Base-by-base conservation (phyloP, 2,329 filamentous ascomycete genomes). In the Setomelanomma holmii region DNA sequence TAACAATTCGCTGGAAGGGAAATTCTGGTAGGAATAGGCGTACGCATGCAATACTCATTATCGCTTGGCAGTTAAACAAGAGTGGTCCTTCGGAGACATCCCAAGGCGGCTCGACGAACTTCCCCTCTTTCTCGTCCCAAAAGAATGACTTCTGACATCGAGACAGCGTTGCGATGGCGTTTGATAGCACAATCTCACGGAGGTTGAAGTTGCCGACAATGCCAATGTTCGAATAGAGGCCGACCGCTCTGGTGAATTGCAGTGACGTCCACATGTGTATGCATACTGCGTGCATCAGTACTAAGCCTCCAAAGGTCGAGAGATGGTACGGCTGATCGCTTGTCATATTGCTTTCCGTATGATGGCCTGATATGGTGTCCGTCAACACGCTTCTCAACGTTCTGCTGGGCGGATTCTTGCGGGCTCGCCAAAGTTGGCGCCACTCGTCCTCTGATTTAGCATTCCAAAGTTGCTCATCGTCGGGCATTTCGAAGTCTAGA, bases 241-340 rank as follows among this genome's bases (percentile, higher is more conserved):
- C 41, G 34, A 45, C 30, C 19, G 41, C 41, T 5, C 41, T 19
- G 16, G 30, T 34, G 17, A 45, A 45, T 19, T 75, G 69, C 10
- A 69, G 66, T 4, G 70, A 51, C 49, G 67, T 63, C 65, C 69
- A 74, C 55, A 74, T 68, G 42, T 75, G 66, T 39, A 73, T 65
- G 41, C 69, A 72, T 17, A 74, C 65, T 8, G 71, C 72, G 51
- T 75, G 72, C 58, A 71, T 73, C 20, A 73, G 53, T 12, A 72
- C 63, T 12, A 67, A 67, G 40, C 65, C 65, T 6, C 68, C 66
- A 35, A 74, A 68, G 4, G 66, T 60, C 10, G 68, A 63, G 49
- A 64, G 24, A 50, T 53, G 44, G 16, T 45, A 41, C 14, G 56
- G 43, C 52, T 35, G 24, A 12, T 33, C 49, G 53, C 16, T 45